Base-by-base conservation (phyloP, 2,329 filamentous ascomycete genomes). In the Aotearoamyces nothofagi region DNA sequence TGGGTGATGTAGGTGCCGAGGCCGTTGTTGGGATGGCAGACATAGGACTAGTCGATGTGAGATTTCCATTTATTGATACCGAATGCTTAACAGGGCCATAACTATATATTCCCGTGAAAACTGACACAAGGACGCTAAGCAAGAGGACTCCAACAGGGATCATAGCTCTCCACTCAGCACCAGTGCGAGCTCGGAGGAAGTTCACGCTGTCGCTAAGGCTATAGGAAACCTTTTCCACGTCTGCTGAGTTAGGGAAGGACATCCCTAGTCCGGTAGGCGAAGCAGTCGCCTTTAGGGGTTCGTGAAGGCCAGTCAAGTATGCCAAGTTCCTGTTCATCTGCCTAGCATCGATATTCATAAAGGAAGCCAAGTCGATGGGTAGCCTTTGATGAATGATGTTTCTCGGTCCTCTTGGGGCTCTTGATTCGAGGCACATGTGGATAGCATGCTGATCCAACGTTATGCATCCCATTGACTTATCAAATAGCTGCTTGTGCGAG, bases 311-410 rank as follows among this genome's bases (percentile, higher is more conserved):
- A 26, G 61, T 63, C 22, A 66, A 43, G 32, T 57, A 59, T n/a
- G 61, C 59, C 13, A 66, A 43, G 36, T 65, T 63, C 33, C 61
- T 53, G 41, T 66, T 66, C 54, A 66, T 59, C 44, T 66, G 62
- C 27, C 61, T 52, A 15, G 58, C 55, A 39, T 66, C 61, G 33
- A 66, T 58, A 33, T 60, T 60, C 32, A 60, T 47, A 37, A 66
- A 66, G 8, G 59, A 61, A 3, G 44, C 42, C 11, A 63, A 43
- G 36, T 66, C 61, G 30, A 66, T 58, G 5, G 62, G 61, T 10
- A 63, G 43, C 22, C 58, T 51, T 30, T 53, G 50, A 29, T 57
- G 50, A 13, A 53, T 44, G 11, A 50, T 46, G 15, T 40, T 49
- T 13, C 46, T 45, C 33, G 49, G 42, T 12, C 41, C 43, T 24